Evolutionary conservation across 495 filamentous ascomycete genomes (phyloP), one percentile per base, ranked within the genome.

Genomic region (Entonaema liquescens): DNA sequence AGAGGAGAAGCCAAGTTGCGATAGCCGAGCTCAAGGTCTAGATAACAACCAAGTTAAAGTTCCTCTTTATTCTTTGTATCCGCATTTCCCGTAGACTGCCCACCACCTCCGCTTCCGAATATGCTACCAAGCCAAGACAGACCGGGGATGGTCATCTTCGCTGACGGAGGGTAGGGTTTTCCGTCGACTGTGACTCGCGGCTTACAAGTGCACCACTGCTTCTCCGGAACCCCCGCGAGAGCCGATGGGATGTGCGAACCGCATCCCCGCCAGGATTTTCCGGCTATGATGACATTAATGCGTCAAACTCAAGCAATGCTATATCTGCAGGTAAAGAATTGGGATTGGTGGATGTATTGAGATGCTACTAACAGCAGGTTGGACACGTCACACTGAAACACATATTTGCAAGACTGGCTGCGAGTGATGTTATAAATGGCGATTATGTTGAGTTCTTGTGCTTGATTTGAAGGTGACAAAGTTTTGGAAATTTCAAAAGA

Each of bases 221-320:
- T 74, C 62, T 87, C 80, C 26, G 87, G 82, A 11, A 90, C 76
- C 12, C 79, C 70, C 65, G 87, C 82, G 75, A 92, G 85, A n/a
- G 90, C 89, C 0, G 78, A 77, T 25, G 89, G 84, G 58, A 92
- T 82, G 70, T 92, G 89, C 71, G 38, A 77, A 50, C 89, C 89
- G 81, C 89, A 92, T 70, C 89, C 89, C 76, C 83, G 87, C 89
- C 89, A 92, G 55, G 87, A 80, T 74, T 83, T 77, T 79, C 90
- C 90, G 40, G 86, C 89, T 91, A 58, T 64, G 29, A 58, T 19
- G 1, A 12, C 4, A 33, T 68, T 61, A 68, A 64, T 42, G 33
- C 47, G 17, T n/a, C 13, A 17, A 49, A 13, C 7, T 8, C 26
- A 38, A 28, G 28, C 7, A 33, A 29, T 5, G 15, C 19, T 44